Evolutionary conservation across 2,329 filamentous ascomycete genomes (phyloP), one percentile per base, ranked within the genome.

Genomic region (Basipetospora chlamydospora): DNA sequence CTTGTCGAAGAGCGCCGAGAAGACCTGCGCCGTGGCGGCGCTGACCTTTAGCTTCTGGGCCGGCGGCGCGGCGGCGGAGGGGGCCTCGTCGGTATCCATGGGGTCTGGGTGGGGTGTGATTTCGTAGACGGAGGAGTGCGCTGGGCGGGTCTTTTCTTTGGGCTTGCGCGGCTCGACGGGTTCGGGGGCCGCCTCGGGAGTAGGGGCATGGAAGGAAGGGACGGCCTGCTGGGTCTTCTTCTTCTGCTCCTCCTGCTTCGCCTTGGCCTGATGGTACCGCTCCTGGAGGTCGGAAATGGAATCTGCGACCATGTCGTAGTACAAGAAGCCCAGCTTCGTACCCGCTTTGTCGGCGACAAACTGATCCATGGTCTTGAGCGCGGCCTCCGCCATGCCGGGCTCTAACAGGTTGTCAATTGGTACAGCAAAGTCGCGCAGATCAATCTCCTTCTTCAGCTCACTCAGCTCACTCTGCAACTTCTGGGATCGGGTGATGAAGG

Each of bases 71-170:
- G 21, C 2, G 43, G 16, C 0, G 28, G 12, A 0, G 21, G 22
- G 22, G 6, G 22, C 41, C 0, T 32, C 18, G 9, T 25, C 12
- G 2, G 13, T 0, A 5, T 35, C 26, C 3, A 43, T 26, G 0
- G 23, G 5, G 0, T 33, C 20, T 4, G 31, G 5, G 6, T 4
- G 16, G 48, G 41, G 5, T 15, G 42, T 38, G 32, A 57, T 52
- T 1, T 55, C 51, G 33, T 56, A 58, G 0, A 47, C 36, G 1
- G 56, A 60, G 1, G 55, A 52, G 18, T 58, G 45, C 0, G 46
- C 39, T 3, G 54, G 58, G 0, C 63, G 57, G 0, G 61, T 65
- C 49, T 65, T 68, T 29, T 60, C 51, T 40, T 66, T 67, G 28
- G 57, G 39, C 16, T 45, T 53, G 17, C 55, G 54, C 29, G 57